Evolutionary conservation across 257 asterid genomes (phyloP), one percentile per base, ranked within the genome.

Genomic region (Nicotiana obtusifolia): DNA sequence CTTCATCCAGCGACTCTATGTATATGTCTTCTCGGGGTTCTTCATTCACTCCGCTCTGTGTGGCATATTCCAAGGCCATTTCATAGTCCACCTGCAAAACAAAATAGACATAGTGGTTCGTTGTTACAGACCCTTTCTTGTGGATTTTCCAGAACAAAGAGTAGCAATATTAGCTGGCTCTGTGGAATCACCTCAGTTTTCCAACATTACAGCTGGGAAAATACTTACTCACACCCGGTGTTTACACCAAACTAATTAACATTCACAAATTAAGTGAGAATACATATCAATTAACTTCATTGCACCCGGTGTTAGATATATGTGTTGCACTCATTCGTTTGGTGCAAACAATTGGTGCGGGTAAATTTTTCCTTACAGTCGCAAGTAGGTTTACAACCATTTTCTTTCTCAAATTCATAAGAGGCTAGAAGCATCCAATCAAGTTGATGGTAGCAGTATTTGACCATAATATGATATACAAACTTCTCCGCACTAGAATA

Each of bases 31-130:
- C 98, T 56, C 89, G 88, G 53, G 98, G 98, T 85, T 92, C 92
- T 88, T 94, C 98, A 2, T 86, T 90, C 19, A 92, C 97, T 62
- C 98, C 98, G 11, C 89, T 88, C 84, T 92, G 98, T 37, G 97
- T 91, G 37, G 98, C 98, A 80, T 94, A 94, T 87, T 94, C 98
- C 89, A 94, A 26, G 30, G 94, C 97, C 98, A 94, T 92, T 88
- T 92, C 97, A 76, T 94, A 92, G 90, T 94, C 98, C 86, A 94
- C 98, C 98, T 94, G 92, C 82, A 86, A 47, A 33, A 64, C 68
- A 67, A 33, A 65, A 9, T 49, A 26, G 49, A 47, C 35, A 78
- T 60, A 13, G 24, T 31, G 60, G 22, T 78, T 37, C 4, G 11
- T 69, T 37, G 37, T 41, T 41, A n/a, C 59, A 71, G 37, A 71